These are phyloP conservation scores for Alternaria sp. DNA, from an alignment of 2,329 filamentous ascomycete genomes.

Conservation along the genomic window DNA sequence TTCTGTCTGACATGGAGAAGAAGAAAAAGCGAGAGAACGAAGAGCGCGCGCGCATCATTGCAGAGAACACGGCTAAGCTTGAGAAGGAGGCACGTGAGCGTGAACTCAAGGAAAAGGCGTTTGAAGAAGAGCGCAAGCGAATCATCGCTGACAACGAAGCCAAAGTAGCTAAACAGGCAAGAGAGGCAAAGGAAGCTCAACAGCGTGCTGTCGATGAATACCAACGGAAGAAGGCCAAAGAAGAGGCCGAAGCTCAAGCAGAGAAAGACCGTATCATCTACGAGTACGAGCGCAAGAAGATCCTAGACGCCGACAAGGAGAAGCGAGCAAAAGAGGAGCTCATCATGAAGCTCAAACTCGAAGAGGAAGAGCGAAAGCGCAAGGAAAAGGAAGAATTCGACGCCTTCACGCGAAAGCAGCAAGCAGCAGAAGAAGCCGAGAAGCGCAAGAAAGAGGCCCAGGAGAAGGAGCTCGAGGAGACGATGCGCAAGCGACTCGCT, in stretches of 20 bases:
- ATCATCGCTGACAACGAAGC: constrained; percentile 40
- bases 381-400: constrained; percentile 53
- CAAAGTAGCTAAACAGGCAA: constrained; percentile 36
- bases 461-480: constrained; percentile 52
- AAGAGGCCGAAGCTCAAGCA: constrained; percentile 38
- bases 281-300: constrained; percentile 47
- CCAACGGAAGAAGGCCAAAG: constrained; percentile 41
- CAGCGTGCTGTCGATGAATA: constrained; percentile 43
- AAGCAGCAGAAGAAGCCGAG: constrained; percentile 50
- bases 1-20: constrained; percentile 47
- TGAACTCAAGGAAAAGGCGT: constrained; percentile 31
- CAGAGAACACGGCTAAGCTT: constrained; percentile 38
- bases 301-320: constrained; percentile 45
- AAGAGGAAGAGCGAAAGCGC: constrained; percentile 49
- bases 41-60: constrained; percentile 34
- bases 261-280: constrained; percentile 42
- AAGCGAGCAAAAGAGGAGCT: constrained; percentile 47
- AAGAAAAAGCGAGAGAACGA: constrained; percentile 46
- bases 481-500: constrained; percentile 54
- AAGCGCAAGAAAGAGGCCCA: constrained; percentile 49
- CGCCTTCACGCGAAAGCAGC: constrained; percentile 49
- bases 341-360: constrained; percentile 48
- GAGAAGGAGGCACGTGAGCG: constrained; percentile 38
- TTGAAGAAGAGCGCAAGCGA: constrained; percentile 35
- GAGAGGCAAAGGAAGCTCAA: constrained; percentile 39